Evolutionary conservation across 2,329 filamentous ascomycete species (phyloP).

Genomic region (Didymellaceae sp.): DNA sequence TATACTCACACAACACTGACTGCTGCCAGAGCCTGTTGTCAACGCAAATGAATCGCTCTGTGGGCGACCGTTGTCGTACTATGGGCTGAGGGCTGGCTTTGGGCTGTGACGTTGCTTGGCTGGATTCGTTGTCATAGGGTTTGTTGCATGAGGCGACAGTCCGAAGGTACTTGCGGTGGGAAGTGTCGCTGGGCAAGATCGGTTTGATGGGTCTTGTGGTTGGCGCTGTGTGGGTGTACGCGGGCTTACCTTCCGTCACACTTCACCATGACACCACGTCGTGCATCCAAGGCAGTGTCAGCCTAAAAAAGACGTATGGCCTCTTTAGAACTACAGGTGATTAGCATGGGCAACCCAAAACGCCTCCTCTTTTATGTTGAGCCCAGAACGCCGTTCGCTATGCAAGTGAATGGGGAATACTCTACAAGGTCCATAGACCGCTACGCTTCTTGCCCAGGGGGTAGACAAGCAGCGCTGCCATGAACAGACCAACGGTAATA

Average conservation of each 20-base stretch:
- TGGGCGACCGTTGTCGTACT: too few relatives aligned
- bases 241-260: constrained; percentile 16
- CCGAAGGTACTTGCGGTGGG: background rate
- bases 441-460: constrained; percentile 57
- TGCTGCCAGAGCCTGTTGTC: too few relatives aligned
- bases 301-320: constrained; percentile 9
- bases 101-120: background rate
- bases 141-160: background rate
- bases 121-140: background rate
- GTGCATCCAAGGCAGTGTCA: background rate
- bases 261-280: constrained; percentile 18
- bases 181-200: background rate
- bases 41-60: too few relatives aligned
- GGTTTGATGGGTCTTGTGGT: background rate
- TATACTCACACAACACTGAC: too few relatives aligned
- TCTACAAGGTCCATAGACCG: constrained; percentile 42
- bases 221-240: background rate
- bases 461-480: constrained; percentile 57
- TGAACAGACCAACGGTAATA: constrained; percentile 58
- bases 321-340: constrained; percentile 22
- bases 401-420: constrained; percentile 29
- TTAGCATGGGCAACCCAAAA: constrained; percentile 22
- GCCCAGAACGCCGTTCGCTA: constrained; percentile 26
- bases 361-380: constrained; percentile 18
- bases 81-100: background rate